These are phyloP conservation scores for Gyromitra esculenta DNA, from an alignment of 2,329 filamentous ascomycete species.

Conservation along the genomic window DNA sequence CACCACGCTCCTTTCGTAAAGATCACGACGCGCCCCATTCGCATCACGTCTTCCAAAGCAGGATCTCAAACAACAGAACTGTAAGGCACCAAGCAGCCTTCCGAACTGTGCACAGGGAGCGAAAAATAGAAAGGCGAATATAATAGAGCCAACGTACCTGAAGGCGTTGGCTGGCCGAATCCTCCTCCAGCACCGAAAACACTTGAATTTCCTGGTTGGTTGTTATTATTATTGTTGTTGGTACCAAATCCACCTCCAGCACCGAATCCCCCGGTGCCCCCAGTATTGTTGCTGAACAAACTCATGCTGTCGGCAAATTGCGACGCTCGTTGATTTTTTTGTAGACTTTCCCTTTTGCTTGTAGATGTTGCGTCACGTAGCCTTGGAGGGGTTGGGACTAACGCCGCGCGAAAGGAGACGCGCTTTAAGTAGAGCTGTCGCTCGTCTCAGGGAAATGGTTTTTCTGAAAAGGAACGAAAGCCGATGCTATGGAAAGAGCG, in stretches of 20 bases:
- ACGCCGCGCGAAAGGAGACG: constrained; percentile 50
- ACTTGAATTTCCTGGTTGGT: constrained; percentile 58
- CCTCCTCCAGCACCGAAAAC: constrained; percentile 61
- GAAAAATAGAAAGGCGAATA: constrained; percentile 32
- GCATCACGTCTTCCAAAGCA: constrained; percentile 43
- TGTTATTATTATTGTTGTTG: constrained; percentile 60
- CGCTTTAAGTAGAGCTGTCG: constrained; percentile 41
- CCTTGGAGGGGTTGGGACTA: constrained; percentile 27
- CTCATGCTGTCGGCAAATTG: constrained; percentile 43
- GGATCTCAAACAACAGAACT: constrained; percentile 37
- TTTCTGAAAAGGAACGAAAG: constrained; percentile 17
- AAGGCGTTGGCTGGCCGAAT: constrained; percentile 51
- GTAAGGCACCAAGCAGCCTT: constrained; percentile 42
- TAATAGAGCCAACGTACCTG: constrained; percentile 54
- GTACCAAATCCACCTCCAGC: constrained; percentile 61
- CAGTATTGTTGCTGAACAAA: constrained; percentile 53
- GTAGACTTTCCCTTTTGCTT: constrained; percentile 40
- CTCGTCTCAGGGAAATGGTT: constrained; percentile 20
- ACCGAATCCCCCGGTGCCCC: constrained; percentile 62
- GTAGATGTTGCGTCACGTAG: constrained; percentile 42
- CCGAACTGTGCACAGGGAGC: constrained; percentile 33
- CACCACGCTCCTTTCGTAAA: constrained; percentile 20
- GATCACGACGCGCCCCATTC: constrained; percentile 49
- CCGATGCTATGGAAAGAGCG: constrained; percentile 37
- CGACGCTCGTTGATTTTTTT: constrained; percentile 33